phyloP scores from a whole-genome alignment of 441 rosid genomes.

The Eutrema salsugineum region DNA sequence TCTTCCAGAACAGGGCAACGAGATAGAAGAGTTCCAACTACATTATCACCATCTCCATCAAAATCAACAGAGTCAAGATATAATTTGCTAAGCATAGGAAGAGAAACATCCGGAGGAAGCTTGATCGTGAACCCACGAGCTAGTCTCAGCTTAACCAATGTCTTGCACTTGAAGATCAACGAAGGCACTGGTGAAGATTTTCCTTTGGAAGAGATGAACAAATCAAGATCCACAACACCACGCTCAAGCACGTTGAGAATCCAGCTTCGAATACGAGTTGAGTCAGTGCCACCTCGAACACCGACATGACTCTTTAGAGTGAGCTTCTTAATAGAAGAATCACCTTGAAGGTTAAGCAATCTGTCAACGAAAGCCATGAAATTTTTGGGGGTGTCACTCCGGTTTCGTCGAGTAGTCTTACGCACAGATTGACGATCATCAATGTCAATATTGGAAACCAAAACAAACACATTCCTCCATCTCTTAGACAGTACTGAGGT shows the following conservation, averaged over 20 bases:
- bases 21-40: neutral
- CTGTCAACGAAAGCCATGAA: neutral
- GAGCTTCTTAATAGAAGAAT: neutral
- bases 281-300: neutral
- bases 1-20: constrained; percentile 12
- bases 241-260: neutral
- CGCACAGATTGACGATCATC: neutral
- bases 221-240: constrained; percentile 2
- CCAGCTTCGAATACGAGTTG: neutral
- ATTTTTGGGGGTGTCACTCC: too few species aligned
- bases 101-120: neutral
- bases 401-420: neutral
- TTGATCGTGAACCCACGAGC: neutral
- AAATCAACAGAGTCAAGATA: neutral
- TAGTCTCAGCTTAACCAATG: neutral
- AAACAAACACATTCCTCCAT: neutral
- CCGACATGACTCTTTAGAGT: neutral
- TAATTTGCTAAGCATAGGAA: neutral
- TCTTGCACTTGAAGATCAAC: neutral
- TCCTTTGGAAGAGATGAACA: neutral
- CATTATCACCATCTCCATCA: neutral
- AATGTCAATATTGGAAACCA: neutral
- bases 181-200: neutral
- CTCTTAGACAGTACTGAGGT: neutral
- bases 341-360: neutral